Percentiles rank a stretch among this genome's conserved stretches.
Evolutionary conservation across 1,284 basidiomycete species (phyloP).

Genomic region (Trichosporon sp.): DNA sequence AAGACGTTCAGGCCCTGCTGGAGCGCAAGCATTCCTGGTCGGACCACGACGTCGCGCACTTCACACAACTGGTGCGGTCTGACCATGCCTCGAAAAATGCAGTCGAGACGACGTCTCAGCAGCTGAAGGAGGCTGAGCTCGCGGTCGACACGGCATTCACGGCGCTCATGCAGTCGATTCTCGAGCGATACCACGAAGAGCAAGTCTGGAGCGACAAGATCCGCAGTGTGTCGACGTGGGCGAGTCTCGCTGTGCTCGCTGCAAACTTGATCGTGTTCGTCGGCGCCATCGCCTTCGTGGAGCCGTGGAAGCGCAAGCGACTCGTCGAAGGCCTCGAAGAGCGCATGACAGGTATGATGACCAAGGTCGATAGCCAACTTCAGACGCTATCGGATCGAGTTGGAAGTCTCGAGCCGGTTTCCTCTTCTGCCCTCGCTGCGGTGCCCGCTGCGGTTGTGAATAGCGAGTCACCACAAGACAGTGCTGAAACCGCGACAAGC

Average conservation of each 20-base stretch:
- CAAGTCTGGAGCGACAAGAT: slow-evolving; percentile 98
- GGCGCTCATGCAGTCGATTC: slow-evolving; percentile 75
- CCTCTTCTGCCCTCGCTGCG: neutral
- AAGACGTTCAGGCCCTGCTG: slow-evolving; percentile 82
- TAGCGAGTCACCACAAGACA: neutral
- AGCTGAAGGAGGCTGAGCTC: slow-evolving; percentile 64
- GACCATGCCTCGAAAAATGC: slow-evolving; percentile 79
- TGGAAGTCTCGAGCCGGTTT: slow-evolving; percentile 18
- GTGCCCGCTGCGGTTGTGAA: neutral
- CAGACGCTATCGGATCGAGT: slow-evolving; percentile 40
- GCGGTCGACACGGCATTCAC: slow-evolving; percentile 78
- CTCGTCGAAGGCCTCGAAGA: slow-evolving; percentile 81
- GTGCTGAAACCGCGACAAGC: neutral
- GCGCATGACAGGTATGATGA: slow-evolving; percentile 70
- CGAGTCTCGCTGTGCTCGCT: slow-evolving; percentile 71
- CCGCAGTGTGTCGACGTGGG: slow-evolving; percentile 83
- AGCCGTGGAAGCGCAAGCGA: slow-evolving; percentile 84
- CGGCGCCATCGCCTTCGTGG: slow-evolving; percentile 77
- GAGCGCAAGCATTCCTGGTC: slow-evolving; percentile 79
- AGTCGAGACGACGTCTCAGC: slow-evolving; percentile 64
- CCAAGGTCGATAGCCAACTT: slow-evolving; percentile 59
- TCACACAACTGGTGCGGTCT: slow-evolving; percentile 77
- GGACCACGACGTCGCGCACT: slow-evolving; percentile 71
- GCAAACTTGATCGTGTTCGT: slow-evolving; percentile 85
- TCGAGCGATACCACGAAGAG: slow-evolving; percentile 87